Evolutionary conservation across 805 yeast species (phyloP).

Genomic region (Kuraishia floccosa): DNA sequence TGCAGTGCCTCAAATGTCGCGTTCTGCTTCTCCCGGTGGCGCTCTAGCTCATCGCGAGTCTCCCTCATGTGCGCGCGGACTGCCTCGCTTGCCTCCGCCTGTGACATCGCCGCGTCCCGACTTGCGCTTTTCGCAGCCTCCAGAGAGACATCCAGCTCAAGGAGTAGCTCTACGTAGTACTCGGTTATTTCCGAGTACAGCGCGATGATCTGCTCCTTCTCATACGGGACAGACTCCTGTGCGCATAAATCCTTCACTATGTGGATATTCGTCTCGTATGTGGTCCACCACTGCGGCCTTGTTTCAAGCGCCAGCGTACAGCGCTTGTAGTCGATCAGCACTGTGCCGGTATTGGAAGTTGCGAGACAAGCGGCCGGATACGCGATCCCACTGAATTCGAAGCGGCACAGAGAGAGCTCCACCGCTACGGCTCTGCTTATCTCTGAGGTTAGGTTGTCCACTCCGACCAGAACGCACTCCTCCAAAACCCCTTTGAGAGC

Average conservation of each 20-base stretch:
- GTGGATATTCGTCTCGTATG: constrained; percentile 55
- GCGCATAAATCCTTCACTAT: constrained; percentile 40
- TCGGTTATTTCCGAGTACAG: constrained; percentile 36
- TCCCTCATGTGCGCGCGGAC: no score
- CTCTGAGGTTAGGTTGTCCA: background rate
- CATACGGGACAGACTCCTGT: constrained; percentile 38
- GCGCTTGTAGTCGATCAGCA: constrained; percentile 10
- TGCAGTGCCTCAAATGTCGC: no score
- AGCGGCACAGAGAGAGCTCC: constrained; percentile 42
- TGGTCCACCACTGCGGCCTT: constrained; percentile 61
- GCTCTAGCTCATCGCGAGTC: no score
- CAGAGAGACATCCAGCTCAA: background rate
- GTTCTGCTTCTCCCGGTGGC: no score
- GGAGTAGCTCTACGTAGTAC: no score
- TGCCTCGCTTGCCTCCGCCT: no score
- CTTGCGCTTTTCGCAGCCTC: background rate
- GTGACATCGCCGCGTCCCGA: no score
- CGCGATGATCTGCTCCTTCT: constrained; percentile 35
- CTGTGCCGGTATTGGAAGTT: constrained; percentile 4
- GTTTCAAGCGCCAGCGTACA: constrained; percentile 31
- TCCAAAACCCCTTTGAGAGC: background rate
- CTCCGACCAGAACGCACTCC: background rate
- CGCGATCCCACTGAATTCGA: constrained; percentile 29
- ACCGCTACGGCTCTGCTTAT: constrained; percentile 19
- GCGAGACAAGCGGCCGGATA: constrained; percentile 19